These are phyloP conservation scores for Mortierella sp. DNA, from an alignment of 371 early-diverging fungal species.

Conservation along the genomic window DNA sequence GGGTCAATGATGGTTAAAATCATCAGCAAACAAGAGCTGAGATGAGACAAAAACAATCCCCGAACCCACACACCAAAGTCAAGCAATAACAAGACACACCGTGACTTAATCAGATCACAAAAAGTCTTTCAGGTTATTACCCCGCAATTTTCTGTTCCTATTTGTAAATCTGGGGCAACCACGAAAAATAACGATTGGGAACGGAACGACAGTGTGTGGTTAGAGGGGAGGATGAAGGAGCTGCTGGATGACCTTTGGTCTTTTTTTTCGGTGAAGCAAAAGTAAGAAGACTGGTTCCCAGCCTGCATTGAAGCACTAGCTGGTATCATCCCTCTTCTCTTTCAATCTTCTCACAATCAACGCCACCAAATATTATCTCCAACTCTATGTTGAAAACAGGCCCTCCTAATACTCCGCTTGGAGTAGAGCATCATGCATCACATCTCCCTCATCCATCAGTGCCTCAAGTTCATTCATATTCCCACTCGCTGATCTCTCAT, in stretches of 20 bases:
- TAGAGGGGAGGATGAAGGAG: too few relatives aligned
- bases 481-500: constrained; percentile 20
- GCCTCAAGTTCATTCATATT: background rate
- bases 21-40: too few relatives aligned
- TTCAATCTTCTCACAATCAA: background rate
- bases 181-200: background rate
- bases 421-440: background rate
- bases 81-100: too few relatives aligned
- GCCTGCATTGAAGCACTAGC: background rate
- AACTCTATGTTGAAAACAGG: background rate
- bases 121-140: background rate
- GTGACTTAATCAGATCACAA: too few relatives aligned
- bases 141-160: constrained; percentile 7
- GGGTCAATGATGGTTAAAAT: too few relatives aligned
- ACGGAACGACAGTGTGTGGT: background rate
- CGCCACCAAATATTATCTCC: background rate
- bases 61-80: too few relatives aligned
- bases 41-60: too few relatives aligned
- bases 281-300: too few relatives aligned
- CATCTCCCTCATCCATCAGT: background rate
- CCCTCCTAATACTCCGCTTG: background rate
- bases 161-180: constrained; percentile 2
- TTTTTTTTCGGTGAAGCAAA: too few relatives aligned
- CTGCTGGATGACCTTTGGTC: too few relatives aligned
- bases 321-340: background rate